A percentile compares a stretch with the other conserved stretches of the same genome.
Evolutionary conservation across 176 grass and related monocot species (phyloP).

Genomic region (Triticum turgidum): DNA sequence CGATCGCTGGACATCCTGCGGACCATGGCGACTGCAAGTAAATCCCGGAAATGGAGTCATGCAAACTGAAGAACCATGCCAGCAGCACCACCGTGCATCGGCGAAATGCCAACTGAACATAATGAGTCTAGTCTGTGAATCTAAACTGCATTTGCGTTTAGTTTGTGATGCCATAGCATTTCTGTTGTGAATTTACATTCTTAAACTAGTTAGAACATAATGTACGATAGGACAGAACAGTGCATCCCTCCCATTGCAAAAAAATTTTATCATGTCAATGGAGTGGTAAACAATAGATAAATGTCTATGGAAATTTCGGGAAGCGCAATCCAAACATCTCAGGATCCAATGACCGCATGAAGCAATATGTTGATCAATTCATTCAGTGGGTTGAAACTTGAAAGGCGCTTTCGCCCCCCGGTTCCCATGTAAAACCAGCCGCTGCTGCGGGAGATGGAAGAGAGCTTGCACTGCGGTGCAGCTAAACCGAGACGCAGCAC

Average conservation of each 20-base stretch:
- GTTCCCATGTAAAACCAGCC: not conserved
- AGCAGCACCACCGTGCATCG: not conserved
- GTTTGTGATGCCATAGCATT: not conserved
- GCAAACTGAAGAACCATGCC: not conserved
- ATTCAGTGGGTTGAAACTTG: not conserved
- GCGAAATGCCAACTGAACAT: not conserved
- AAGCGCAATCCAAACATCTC: not conserved
- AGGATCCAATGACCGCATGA: not conserved
- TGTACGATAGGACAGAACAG: not conserved
- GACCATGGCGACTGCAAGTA: conserved; percentile 21
- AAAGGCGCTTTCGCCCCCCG: not conserved
- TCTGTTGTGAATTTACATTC: not conserved
- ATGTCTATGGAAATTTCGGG: not conserved
- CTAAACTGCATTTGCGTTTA: not conserved
- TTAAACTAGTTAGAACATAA: too few relatives aligned
- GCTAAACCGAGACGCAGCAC: not conserved
- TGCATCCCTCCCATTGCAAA: not conserved
- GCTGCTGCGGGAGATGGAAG: not conserved
- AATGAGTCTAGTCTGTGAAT: not conserved
- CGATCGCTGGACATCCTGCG: conserved; percentile 37
- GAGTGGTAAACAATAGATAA: not conserved
- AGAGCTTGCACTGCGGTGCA: not conserved
- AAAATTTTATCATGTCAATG: not conserved
- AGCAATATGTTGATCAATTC: not conserved
- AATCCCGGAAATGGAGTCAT: conserved; percentile 24